Conservation (phyloP, 2,329 filamentous ascomycete genomes). For the Ceratocystis albifundus region DNA sequence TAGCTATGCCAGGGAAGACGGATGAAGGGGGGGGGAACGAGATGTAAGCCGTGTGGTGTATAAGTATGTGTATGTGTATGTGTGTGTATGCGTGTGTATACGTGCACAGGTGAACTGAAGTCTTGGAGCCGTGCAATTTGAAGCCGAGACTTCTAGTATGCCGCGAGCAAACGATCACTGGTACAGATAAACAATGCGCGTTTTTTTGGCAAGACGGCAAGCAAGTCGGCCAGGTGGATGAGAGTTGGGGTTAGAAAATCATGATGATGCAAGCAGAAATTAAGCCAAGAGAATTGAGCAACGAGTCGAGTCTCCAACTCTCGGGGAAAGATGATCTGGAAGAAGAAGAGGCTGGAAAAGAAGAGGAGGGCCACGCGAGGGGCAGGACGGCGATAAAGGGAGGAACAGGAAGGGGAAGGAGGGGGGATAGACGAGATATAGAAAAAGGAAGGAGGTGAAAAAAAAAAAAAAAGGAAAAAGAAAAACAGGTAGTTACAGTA, state of each 20-base stretch:
- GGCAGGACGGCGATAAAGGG: not conserved
- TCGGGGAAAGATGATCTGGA: not conserved
- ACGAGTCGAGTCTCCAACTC: not conserved
- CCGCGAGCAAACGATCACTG: not conserved
- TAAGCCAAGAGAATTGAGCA: not conserved
- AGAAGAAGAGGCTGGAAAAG: not conserved
- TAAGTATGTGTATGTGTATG: not conserved
- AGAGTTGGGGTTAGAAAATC: not conserved
- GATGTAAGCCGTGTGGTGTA: not conserved
- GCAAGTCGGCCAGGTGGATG: not conserved
- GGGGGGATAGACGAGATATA: not conserved
- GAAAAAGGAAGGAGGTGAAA: no score
- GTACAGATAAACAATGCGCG: not conserved
- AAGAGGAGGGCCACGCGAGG: not conserved
- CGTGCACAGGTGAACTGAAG: not conserved
- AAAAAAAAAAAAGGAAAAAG: no score
- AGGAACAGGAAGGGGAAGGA: not conserved
- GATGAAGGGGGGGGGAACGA: not conserved
- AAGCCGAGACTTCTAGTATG: not conserved
- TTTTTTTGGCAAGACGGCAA: conserved; percentile 8
- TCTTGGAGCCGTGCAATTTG: not conserved
- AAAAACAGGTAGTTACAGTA: no score
- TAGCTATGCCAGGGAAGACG: not conserved
- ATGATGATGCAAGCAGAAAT: not conserved
- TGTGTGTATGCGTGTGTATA: not conserved